phyloP scores from a whole-genome alignment of 371 early-diverging fungal species.

The Basidiobolus meristosporus region DNA sequence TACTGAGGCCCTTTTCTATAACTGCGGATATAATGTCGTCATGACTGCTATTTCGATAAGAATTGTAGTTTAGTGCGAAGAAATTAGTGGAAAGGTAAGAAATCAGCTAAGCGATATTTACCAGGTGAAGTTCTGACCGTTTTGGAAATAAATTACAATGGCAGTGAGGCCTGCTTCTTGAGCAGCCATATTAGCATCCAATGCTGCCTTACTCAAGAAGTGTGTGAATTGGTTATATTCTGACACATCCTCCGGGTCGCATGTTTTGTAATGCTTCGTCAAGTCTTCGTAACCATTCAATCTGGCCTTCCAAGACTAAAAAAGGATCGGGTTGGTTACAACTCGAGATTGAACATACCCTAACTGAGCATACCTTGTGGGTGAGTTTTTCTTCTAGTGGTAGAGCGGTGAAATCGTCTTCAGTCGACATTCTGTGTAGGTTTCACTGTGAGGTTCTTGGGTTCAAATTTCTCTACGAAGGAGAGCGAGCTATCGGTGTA shows the following conservation, averaged over 20 bases:
- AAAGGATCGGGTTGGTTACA: background rate
- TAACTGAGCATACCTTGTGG: conserved; percentile 61
- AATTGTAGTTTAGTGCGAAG: background rate
- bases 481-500: too few species aligned
- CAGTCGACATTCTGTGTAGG: too few species aligned
- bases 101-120: conserved; percentile 9
- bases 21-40: conserved; percentile 51
- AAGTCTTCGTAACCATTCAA: conserved; percentile 71
- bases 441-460: too few species aligned
- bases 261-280: conserved; percentile 34
- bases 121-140: conserved; percentile 60
- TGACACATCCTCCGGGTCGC: conserved; percentile 26
- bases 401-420: conserved; percentile 47
- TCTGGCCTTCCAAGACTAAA: conserved; percentile 87
- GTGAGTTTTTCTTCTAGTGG: conserved; percentile 40
- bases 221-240: conserved; percentile 53
- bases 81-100: too few species aligned
- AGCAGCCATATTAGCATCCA: conserved; percentile 80
- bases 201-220: conserved; percentile 51
- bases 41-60: conserved; percentile 25
- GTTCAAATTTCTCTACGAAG: too few species aligned
- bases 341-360: too few species aligned
- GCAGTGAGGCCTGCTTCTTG: conserved; percentile 74
- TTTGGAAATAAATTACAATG: conserved; percentile 51
- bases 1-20: conserved; percentile 75